Base-by-base conservation (phyloP, 352 stramenopile species). In the Ochromonadaceae sp. region DNA sequence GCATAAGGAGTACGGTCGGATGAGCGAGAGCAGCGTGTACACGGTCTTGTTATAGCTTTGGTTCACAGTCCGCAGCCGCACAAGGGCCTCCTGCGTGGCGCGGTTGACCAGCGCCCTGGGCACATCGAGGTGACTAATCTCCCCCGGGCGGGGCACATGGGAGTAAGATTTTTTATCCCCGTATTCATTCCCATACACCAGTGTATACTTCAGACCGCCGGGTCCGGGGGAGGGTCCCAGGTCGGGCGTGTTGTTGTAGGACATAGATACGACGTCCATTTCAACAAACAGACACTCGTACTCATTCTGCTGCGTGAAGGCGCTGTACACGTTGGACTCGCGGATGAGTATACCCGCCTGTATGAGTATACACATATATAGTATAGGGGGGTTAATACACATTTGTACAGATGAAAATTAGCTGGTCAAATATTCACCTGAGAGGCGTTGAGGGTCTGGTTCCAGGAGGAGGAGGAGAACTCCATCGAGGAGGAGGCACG, bases 161-260 rank as follows among this genome's bases (percentile, higher is more conserved):
- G 55, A 63, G 38, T 30, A 63, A 5, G 47, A 52, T 15, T 40
- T 59, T 36, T 12, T 2, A 47, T 32, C 25, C 17, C 55, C 55
- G 41, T 63, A 63, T 30, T 63, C 55, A 49, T 63, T 63, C 36
- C 55, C 55, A 5, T 52, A 9, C 5, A 63, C 55, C 22, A 63
- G 31, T 17, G 38, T 22, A 50, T 35, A 63, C 28, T 63, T 5
- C 5, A 63, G n/a, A 38, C 55, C 55, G n/a, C 47, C 31, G 34
- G 52, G 52, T 34, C 35, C 34, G 25, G 34, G 15, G 32, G 25
- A 20, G 36, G 40, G 3, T 22, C 55, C 55, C 30, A 63, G 36
- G 25, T 63, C 55, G 28, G 55, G 55, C 40, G 55, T 50, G 22
- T 63, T 47, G 14, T 63, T 39, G 52, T 63, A 49, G 12, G 55